Evolutionary conservation across 805 yeast genomes (phyloP).

Genomic region (Blastobotrys americana): DNA sequence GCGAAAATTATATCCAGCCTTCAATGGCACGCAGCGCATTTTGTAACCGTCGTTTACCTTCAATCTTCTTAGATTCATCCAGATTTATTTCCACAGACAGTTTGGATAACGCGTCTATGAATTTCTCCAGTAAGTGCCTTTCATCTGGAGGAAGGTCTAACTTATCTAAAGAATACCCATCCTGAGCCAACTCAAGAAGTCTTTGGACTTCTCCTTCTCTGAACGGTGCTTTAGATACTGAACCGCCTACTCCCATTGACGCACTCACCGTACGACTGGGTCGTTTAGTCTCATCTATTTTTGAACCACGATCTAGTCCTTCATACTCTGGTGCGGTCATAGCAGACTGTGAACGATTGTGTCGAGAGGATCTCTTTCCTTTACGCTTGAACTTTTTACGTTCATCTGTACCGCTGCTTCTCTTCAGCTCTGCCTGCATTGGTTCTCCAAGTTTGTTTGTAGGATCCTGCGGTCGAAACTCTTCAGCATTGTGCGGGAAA

Average conservation of each 20-base stretch:
- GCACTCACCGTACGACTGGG: not conserved
- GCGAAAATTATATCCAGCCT: constrained; percentile 58
- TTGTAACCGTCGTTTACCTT: constrained; percentile 71
- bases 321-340: not conserved
- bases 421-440: not conserved
- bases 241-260: not conserved
- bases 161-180: constrained; percentile 51
- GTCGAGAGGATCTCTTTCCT: not conserved
- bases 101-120: constrained; percentile 77
- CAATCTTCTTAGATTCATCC: constrained; percentile 72
- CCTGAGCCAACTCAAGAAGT: constrained; percentile 24
- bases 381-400: not conserved
- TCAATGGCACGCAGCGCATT: constrained; percentile 81
- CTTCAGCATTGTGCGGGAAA: not conserved
- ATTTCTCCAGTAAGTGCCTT: constrained; percentile 70
- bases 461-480: not conserved
- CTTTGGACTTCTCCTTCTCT: constrained; percentile 22
- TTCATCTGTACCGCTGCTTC: no score
- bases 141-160: constrained; percentile 70
- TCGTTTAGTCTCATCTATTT: not conserved
- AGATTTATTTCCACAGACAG: constrained; percentile 86
- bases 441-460: not conserved
- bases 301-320: no score
- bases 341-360: not conserved
- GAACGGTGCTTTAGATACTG: constrained; percentile 11